Evolutionary conservation across 345 rosid species (phyloP).

Genomic region (Orychophragmus violaceus): DNA sequence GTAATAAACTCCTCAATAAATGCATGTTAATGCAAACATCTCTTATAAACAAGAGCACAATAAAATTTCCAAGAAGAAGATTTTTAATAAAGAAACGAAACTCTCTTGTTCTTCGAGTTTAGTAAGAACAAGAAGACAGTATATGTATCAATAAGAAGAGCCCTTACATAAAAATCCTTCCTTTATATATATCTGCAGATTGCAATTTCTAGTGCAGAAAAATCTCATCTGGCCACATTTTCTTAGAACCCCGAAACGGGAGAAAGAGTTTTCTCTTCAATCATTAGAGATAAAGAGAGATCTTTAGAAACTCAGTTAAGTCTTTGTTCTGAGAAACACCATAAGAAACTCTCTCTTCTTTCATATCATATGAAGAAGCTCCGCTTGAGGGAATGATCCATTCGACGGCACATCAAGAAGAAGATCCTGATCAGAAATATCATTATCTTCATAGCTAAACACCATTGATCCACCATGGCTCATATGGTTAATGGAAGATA

Average conservation of each 20-base stretch:
- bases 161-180: conserved; percentile 7
- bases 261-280: conserved; percentile 20
- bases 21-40: no score
- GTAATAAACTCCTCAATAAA: no score
- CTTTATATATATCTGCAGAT: conserved; percentile 1
- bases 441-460: conserved; percentile 49
- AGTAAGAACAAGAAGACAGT: conserved; percentile 7
- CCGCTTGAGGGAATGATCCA: conserved; percentile 86
- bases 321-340: conserved; percentile 27
- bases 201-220: conserved; percentile 11
- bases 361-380: conserved; percentile 54
- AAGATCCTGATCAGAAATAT: conserved; percentile 58
- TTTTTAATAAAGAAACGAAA: neutral
- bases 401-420: conserved; percentile 81
- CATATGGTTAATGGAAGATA: conserved; percentile 66
- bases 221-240: conserved; percentile 19
- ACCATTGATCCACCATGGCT: conserved; percentile 51
- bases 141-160: neutral
- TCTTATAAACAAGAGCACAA: no score
- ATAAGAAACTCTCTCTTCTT: conserved; percentile 1
- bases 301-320: neutral
- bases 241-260: neutral
- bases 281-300: neutral
- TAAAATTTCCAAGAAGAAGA: neutral
- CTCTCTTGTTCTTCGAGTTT: conserved; percentile 1